Percentiles rank a stretch among this genome's conserved stretches.
Evolutionary conservation across 306 rosid species (phyloP).

Genomic region (Rosa lucieae): DNA sequence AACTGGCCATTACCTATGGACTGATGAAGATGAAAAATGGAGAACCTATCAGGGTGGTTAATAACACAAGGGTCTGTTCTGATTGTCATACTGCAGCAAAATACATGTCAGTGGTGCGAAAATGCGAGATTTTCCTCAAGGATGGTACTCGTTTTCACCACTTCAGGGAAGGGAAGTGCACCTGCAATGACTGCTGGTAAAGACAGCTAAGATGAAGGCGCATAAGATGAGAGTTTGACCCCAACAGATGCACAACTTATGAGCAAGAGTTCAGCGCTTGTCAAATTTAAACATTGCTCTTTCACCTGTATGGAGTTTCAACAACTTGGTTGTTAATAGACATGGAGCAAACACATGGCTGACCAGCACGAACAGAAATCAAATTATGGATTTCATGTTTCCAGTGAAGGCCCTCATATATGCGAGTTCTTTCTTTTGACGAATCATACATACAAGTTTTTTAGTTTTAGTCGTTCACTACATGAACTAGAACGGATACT

Average conservation of each 20-base stretch:
- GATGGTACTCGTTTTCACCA: slow-evolving; percentile 72
- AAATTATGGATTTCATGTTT: not conserved
- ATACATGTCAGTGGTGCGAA: slow-evolving; percentile 50
- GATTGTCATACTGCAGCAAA: slow-evolving; percentile 69
- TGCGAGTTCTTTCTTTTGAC: not conserved
- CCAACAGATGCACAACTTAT: not conserved
- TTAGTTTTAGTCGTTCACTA: not conserved
- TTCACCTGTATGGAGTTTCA: too few species aligned
- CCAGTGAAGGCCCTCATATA: not conserved
- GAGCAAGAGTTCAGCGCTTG: not conserved
- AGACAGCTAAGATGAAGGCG: not conserved
- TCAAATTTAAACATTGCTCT: not conserved
- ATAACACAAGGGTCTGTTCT: slow-evolving; percentile 59
- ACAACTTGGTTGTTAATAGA: not conserved
- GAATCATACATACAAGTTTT: not conserved
- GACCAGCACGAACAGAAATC: not conserved
- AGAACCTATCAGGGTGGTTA: slow-evolving; percentile 60
- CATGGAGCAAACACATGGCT: not conserved
- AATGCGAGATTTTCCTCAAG: slow-evolving; percentile 41
- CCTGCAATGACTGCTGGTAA: slow-evolving; percentile 67
- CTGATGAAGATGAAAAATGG: slow-evolving; percentile 47
- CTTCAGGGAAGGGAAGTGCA: slow-evolving; percentile 56
- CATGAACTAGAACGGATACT: not conserved
- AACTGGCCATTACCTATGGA: slow-evolving; percentile 68
- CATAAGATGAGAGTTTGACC: not conserved